Conservation (phyloP, 1,284 basidiomycete genomes). For the Ganoderma lucidum region DNA sequence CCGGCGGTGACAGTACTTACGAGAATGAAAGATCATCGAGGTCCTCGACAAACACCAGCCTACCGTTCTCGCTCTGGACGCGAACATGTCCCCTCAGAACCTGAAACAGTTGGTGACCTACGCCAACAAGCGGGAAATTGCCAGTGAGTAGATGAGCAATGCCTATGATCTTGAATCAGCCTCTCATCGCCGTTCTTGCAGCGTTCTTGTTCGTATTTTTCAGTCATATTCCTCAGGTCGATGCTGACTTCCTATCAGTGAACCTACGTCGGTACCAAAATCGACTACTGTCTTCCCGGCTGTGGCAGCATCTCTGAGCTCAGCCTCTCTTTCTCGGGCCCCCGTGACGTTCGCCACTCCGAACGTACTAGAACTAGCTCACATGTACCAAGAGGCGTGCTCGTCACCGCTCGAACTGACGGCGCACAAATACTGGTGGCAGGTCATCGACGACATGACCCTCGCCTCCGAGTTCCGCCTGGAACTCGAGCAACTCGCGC, state of each 20-base stretch:
- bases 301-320: slow-evolving; percentile 49
- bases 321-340: slow-evolving; percentile 41
- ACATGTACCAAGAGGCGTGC: slow-evolving; percentile 65
- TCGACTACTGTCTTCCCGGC: slow-evolving; percentile 75
- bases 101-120: slow-evolving; percentile 62
- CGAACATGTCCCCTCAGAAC: slow-evolving; percentile 70
- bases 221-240: neutral
- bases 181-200: slow-evolving; percentile 3
- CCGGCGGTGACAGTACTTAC: neutral
- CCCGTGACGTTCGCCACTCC: slow-evolving; percentile 80
- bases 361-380: slow-evolving; percentile 79
- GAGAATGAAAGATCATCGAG: slow-evolving; percentile 50
- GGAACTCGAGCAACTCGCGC: slow-evolving; percentile 68
- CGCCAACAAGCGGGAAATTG: slow-evolving; percentile 54
- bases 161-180: neutral
- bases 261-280: slow-evolving; percentile 91
- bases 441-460: slow-evolving; percentile 64
- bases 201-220: slow-evolving; percentile 29
- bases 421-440: slow-evolving; percentile 70
- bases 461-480: slow-evolving; percentile 70
- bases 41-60: slow-evolving; percentile 56
- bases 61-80: slow-evolving; percentile 81
- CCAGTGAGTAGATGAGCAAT: slow-evolving; percentile 53
- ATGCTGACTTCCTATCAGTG: slow-evolving; percentile 48
- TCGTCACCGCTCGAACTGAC: slow-evolving; percentile 57